phyloP scores from a whole-genome alignment of 768 basidiomycete genomes.

The Amyloporia xantha region DNA sequence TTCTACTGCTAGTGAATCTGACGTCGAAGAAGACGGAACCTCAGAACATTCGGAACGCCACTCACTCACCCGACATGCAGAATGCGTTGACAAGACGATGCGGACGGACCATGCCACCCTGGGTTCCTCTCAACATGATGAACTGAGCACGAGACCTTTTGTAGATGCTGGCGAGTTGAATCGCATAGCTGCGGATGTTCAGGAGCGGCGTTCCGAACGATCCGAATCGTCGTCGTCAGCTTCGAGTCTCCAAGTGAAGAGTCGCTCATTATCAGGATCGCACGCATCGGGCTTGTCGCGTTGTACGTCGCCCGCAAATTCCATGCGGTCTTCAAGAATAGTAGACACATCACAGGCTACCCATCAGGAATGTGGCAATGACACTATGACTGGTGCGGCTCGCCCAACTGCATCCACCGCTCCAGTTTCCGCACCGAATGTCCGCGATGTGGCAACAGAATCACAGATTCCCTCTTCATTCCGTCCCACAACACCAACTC shows the following conservation, averaged over 20 bases:
- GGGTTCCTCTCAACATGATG: conserved; percentile 31
- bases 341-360: not conserved
- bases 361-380: not conserved
- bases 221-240: conserved; percentile 21
- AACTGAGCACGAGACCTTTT: conserved; percentile 30
- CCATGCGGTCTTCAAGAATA: not conserved
- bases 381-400: no score
- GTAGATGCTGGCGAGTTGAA: conserved; percentile 54
- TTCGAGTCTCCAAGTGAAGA: no score
- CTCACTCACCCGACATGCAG: conserved; percentile 20
- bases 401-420: no score
- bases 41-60: conserved; percentile 8
- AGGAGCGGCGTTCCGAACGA: conserved; percentile 55
- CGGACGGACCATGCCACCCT: conserved; percentile 49
- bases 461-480: no score
- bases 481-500: conserved; percentile 33
- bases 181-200: conserved; percentile 59
- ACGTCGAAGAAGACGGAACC: conserved; percentile 7
- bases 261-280: conserved; percentile 11
- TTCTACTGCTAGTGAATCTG: not conserved
- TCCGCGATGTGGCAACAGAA: no score
- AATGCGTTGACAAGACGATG: conserved; percentile 37
- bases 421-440: no score
- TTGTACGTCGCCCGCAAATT: not conserved
- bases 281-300: conserved; percentile 8